Percentiles rank a stretch among this genome's conserved stretches.
phyloP scores from a whole-genome alignment of 352 stramenopile genomes.

The Thraustotheca clavata region DNA sequence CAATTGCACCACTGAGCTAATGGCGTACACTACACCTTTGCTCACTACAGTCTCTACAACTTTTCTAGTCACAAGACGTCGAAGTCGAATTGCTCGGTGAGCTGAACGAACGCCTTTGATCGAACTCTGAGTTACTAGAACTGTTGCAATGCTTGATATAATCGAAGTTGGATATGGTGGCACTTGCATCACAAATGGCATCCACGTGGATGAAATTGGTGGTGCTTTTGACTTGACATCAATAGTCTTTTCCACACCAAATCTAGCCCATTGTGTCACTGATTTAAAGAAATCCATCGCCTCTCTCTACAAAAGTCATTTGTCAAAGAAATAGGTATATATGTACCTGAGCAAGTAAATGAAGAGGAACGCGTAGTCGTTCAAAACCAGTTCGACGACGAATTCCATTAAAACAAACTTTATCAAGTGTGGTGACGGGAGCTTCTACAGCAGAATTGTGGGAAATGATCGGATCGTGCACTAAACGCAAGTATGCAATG shows the following conservation, averaged over 20 bases:
- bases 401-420: slow-evolving; percentile 7
- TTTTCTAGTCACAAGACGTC: not conserved
- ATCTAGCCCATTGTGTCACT: not conserved
- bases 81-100: not conserved
- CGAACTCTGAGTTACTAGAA: slow-evolving; percentile 1
- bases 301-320: not conserved
- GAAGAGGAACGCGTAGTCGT: slow-evolving; percentile 4
- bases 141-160: not conserved
- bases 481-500: not conserved
- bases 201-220: not conserved
- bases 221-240: not conserved
- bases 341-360: slow-evolving; percentile 14
- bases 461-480: not conserved
- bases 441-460: not conserved
- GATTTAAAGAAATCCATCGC: slow-evolving; percentile 1
- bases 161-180: not conserved
- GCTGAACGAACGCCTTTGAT: not conserved
- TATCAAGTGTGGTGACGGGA: not conserved
- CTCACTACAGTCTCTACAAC: not conserved
- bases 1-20: not conserved
- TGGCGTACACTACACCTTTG: slow-evolving; percentile 2
- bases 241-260: slow-evolving; percentile 17
- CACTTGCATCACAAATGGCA: not conserved
- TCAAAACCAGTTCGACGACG: slow-evolving; percentile 9
- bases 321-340: not conserved